These are phyloP conservation scores for Penicillium sp. DNA, from an alignment of 2,329 filamentous ascomycete species.

Conservation along the genomic window DNA sequence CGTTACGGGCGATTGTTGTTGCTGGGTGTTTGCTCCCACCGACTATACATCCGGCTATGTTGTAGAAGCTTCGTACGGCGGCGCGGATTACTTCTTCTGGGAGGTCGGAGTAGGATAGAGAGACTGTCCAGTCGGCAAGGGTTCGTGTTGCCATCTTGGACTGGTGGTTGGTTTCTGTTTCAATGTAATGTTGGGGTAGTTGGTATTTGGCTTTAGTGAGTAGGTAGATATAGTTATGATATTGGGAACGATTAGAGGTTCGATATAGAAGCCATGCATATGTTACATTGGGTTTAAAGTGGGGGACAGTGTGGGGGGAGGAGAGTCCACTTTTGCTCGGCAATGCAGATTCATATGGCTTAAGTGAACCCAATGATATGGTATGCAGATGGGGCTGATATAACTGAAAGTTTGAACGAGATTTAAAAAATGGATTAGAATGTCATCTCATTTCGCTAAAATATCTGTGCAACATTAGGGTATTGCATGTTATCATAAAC, in stretches of 20 bases:
- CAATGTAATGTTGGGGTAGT: too few relatives aligned
- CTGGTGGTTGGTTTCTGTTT: not conserved
- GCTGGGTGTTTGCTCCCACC: conserved; percentile 51
- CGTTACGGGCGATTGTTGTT: conserved; percentile 38
- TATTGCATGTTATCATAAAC: conserved; percentile 2
- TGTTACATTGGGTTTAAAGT: not conserved
- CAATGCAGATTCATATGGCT: not conserved
- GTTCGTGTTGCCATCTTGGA: conserved; percentile 14
- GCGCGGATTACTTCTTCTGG: conserved; percentile 43
- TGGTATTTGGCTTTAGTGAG: not conserved
- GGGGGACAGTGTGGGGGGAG: not conserved
- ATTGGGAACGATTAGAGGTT: not conserved
- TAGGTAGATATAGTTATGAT: not conserved
- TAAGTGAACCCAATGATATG: not conserved
- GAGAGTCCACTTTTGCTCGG: conserved; percentile 3
- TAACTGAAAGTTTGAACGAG: not conserved
- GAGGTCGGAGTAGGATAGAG: conserved; percentile 35
- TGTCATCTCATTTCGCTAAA: not conserved
- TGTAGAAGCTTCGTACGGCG: conserved; percentile 52
- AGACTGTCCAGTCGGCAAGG: conserved; percentile 47
- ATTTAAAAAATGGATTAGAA: not conserved
- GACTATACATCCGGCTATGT: conserved; percentile 55
- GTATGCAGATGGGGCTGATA: not conserved
- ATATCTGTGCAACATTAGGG: not conserved
- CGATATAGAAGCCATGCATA: not conserved